Conservation (phyloP, 352 stramenopile species). For the Globisporangium spinosum region DNA sequence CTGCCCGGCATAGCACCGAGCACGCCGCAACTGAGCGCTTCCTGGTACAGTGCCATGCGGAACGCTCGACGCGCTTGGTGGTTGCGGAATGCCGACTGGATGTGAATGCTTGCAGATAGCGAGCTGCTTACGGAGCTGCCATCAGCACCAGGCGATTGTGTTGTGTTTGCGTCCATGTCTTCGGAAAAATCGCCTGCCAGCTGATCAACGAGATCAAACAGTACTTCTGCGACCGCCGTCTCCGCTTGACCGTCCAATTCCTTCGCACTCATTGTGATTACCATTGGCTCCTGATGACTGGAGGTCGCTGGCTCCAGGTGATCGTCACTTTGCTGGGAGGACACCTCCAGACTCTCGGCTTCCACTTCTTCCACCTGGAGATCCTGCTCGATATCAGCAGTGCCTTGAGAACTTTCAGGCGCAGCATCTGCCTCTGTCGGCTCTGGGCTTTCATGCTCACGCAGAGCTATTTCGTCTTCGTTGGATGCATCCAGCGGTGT, state of each 20-base stretch:
- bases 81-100: constrained; percentile 58
- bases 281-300: neutral
- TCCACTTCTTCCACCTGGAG: constrained; percentile 7
- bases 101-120: constrained; percentile 26
- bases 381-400: neutral
- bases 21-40: constrained; percentile 57
- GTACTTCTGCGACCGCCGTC: constrained; percentile 37
- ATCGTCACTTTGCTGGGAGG: neutral
- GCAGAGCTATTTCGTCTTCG: neutral
- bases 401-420: neutral
- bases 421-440: neutral
- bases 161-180: neutral
- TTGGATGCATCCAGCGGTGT: neutral
- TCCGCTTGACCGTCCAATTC: constrained; percentile 26
- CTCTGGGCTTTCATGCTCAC: neutral
- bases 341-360: neutral
- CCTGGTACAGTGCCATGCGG: constrained; percentile 57
- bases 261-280: neutral
- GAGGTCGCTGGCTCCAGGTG: neutral
- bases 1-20: constrained; percentile 71
- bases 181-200: constrained; percentile 18
- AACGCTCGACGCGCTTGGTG: constrained; percentile 49
- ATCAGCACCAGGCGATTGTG: neutral
- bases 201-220: constrained; percentile 41
- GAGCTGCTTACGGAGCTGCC: neutral